Conservation (phyloP, 1,139 yeast species). For the Nakaseomyces nivariensis region DNA sequence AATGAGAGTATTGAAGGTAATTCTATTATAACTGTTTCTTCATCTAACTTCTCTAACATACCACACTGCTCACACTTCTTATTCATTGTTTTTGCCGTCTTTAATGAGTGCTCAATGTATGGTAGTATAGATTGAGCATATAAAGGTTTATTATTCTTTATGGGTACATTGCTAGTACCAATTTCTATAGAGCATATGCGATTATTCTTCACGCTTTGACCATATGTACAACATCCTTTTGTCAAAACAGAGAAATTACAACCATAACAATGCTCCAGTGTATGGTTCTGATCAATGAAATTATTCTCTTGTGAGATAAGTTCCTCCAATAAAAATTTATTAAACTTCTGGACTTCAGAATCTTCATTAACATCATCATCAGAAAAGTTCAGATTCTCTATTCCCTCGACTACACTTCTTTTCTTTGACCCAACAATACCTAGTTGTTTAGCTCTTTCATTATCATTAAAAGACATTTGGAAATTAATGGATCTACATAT, state of each 20-base stretch:
- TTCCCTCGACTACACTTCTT: constrained; percentile 28
- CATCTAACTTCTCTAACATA: constrained; percentile 44
- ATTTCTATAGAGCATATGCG: constrained; percentile 34
- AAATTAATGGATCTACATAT: constrained; percentile 39
- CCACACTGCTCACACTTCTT: constrained; percentile 44
- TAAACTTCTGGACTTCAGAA: constrained; percentile 20
- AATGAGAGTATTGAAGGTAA: constrained; percentile 62
- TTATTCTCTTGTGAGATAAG: constrained; percentile 25
- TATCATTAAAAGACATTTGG: constrained; percentile 39
- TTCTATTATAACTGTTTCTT: constrained; percentile 38
- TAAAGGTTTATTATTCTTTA: constrained; percentile 18
- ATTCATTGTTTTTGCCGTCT: constrained; percentile 38
- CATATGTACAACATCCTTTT: constrained; percentile 33
- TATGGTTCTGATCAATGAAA: constrained; percentile 22
- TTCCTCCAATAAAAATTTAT: constrained; percentile 19
- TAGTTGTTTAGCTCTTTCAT: constrained; percentile 38
- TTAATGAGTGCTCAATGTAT: constrained; percentile 52
- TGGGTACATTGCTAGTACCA: constrained; percentile 23
- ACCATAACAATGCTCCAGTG: constrained; percentile 34
- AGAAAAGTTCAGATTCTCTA: constrained; percentile 24
- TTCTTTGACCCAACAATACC: constrained; percentile 37
- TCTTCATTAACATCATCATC: constrained; percentile 3
- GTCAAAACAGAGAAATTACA: constrained; percentile 37
- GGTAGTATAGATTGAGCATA: constrained; percentile 32
- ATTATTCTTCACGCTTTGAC: constrained; percentile 28